Conservation (phyloP, 768 basidiomycete genomes). For the Naganishia friedmannii region DNA sequence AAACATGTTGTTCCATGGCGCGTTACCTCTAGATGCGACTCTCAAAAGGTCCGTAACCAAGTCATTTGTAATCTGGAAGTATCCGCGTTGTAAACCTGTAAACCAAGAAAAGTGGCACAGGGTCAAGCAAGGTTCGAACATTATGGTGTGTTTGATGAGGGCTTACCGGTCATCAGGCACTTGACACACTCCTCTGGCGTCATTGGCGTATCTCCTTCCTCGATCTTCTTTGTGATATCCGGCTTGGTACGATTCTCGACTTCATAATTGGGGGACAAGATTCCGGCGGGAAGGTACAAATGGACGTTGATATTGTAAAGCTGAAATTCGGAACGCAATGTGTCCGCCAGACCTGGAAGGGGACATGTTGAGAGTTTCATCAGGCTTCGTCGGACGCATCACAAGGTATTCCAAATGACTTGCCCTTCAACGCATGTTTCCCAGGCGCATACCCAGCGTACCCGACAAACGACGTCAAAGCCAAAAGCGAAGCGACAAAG, state of each 20-base stretch:
- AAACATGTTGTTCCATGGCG: conserved; percentile 63
- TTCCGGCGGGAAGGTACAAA: conserved; percentile 77
- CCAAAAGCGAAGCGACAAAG: conserved; percentile 71
- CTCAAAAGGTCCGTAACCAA: conserved; percentile 67
- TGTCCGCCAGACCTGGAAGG: conserved; percentile 71
- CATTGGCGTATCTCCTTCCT: conserved; percentile 66
- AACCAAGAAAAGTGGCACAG: no score
- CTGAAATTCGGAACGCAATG: conserved; percentile 72
- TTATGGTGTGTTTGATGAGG: not conserved
- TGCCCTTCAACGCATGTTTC: conserved; percentile 82
- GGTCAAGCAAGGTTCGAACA: conserved; percentile 15
- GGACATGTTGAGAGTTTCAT: not conserved
- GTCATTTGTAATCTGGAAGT: conserved; percentile 73
- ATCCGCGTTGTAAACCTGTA: conserved; percentile 65
- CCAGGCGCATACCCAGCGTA: conserved; percentile 76
- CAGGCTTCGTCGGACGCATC: not conserved
- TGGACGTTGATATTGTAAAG: conserved; percentile 76
- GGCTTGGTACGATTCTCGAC: conserved; percentile 77
- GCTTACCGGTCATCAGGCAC: conserved; percentile 62
- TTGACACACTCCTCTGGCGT: conserved; percentile 65
- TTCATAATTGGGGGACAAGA: conserved; percentile 71
- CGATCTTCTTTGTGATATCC: conserved; percentile 68
- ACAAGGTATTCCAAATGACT: conserved; percentile 18
- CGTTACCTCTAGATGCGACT: conserved; percentile 63
- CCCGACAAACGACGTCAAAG: conserved; percentile 72